Evolutionary conservation across 148 eudicot species (phyloP), one percentile per base, ranked within the genome.

Genomic region (Rhododendron williamsianum): DNA sequence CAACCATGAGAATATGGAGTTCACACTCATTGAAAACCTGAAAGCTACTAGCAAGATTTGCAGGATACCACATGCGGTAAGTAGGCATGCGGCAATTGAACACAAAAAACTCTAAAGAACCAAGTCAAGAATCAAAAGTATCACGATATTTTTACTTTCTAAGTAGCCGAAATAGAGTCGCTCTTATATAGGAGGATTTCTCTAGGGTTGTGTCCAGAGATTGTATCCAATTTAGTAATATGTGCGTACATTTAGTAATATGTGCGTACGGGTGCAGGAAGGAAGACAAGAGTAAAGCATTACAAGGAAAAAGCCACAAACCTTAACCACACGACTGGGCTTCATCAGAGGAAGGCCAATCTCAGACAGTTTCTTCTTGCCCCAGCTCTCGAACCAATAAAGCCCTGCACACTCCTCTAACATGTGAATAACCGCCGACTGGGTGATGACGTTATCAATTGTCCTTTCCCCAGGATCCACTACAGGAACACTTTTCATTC

Each of bases 351-450:
- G 99, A 85, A 96, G 97, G 87, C 96, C 97, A 41, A 96, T 92
- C 35, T 95, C 96, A 58, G 89, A 86, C 45, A 96, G 90, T 82
- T 87, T 93, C 91, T 93, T 94, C 78, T 91, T 89, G 72, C 99
- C 98, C 95, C 95, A 96, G 89, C 90, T 94, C 78, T 93, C 94
- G 81, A 96, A 96, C 99, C 99, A 96, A 82, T 91, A 96, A 58
- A 94, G 97, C 45, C 95, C 99, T n/a, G 95, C 90, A 86, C 99
- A 96, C 83, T 96, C 99, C 88, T 94, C 95, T 71, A 96, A 86
- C 98, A 96, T 95, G 87, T 96, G 99, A 85, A 96, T 94, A 30
- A 96, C 99, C 74, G 99, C 97, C 19, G 97, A 91, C 54, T 96
- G 99, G 5, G 97, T 94, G 77, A 96, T 95, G 58, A 95, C 92